A percentile compares a stretch with the other conserved stretches of the same genome.
These are phyloP conservation scores for Tagetes patula DNA, from an alignment of 129 eudicot species.

Conservation along the genomic window DNA sequence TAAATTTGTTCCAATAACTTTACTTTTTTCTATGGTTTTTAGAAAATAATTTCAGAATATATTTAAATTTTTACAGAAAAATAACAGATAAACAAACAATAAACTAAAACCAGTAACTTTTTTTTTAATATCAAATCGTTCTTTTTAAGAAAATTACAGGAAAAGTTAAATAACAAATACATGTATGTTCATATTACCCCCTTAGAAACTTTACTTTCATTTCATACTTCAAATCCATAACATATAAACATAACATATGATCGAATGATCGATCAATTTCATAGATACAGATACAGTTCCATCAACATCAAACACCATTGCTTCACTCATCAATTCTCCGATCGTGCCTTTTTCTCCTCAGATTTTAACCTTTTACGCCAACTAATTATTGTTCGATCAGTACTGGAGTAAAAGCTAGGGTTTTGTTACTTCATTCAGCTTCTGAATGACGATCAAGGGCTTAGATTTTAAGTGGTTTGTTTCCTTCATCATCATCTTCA, in stretches of 20 bases:
- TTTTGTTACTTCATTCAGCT: slow-evolving; percentile 24
- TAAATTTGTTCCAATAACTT: no score
- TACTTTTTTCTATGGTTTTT: no score
- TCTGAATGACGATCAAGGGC: slow-evolving; percentile 56
- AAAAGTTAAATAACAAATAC: no score
- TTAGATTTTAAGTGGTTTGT: slow-evolving; percentile 67
- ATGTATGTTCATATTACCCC: not conserved
- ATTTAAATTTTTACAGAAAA: no score
- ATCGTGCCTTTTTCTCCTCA: slow-evolving; percentile 3
- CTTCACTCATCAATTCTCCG: slow-evolving; percentile 14
- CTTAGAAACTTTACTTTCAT: not conserved
- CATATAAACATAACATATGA: not conserved
- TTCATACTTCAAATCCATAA: not conserved
- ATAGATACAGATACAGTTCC: no score
- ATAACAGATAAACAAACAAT: no score
- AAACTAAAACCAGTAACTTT: no score
- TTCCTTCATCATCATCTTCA: not conserved
- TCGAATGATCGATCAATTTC: no score
- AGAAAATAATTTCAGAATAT: no score
- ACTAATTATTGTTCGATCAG: slow-evolving; percentile 14
- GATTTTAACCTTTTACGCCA: slow-evolving; percentile 24
- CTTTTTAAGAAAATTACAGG: no score
- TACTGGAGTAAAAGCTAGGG: slow-evolving; percentile 41
- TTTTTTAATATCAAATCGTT: no score
- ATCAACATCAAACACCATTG: not conserved